These are phyloP conservation scores for Zygotorulaspora sp. DNA, from an alignment of 805 yeast species.

Conservation along the genomic window DNA sequence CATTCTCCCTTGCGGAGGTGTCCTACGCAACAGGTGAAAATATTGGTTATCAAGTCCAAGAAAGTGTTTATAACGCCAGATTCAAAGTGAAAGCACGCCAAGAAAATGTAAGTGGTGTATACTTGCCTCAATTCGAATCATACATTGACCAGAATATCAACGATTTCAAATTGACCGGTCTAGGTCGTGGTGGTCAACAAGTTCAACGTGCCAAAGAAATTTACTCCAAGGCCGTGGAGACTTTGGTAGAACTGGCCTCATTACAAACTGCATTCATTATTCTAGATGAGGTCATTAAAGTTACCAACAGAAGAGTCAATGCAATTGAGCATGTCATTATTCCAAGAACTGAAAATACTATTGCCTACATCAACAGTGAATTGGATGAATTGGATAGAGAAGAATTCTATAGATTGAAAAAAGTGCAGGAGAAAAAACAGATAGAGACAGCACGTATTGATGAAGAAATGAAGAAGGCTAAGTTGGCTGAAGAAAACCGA, in stretches of 20 bases:
- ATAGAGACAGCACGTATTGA: slow-evolving; percentile 65
- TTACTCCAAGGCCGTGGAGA: slow-evolving; percentile 94
- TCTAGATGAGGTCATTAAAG: slow-evolving; percentile 95
- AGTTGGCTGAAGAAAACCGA: slow-evolving; percentile 24
- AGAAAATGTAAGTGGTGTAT: slow-evolving; percentile 95
- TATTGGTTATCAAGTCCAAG: slow-evolving; percentile 93
- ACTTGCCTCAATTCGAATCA: slow-evolving; percentile 87
- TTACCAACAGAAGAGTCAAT: slow-evolving; percentile 95
- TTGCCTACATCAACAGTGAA: slow-evolving; percentile 86
- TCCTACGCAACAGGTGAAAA: slow-evolving; percentile 97
- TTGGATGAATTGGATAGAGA: slow-evolving; percentile 97
- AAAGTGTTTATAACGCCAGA: slow-evolving; percentile 84
- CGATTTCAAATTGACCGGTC: slow-evolving; percentile 93
- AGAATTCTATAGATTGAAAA: slow-evolving; percentile 93
- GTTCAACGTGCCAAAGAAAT: slow-evolving; percentile 91
- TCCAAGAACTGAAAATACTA: slow-evolving; percentile 96
- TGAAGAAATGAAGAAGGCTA: slow-evolving; percentile 38
- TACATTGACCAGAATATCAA: slow-evolving; percentile 78
- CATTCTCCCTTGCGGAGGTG: slow-evolving; percentile 94
- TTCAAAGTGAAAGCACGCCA: slow-evolving; percentile 88
- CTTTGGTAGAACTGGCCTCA: slow-evolving; percentile 91
- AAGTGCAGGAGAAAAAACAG: slow-evolving; percentile 93
- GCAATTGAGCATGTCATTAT: slow-evolving; percentile 98
- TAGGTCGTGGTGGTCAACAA: slow-evolving; percentile 98
- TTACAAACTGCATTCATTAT: slow-evolving; percentile 95